A percentile compares a stretch with the other conserved stretches of the same genome.
Evolutionary conservation across 768 basidiomycete species (phyloP).

Genomic region (Lentinula guzmanii): DNA sequence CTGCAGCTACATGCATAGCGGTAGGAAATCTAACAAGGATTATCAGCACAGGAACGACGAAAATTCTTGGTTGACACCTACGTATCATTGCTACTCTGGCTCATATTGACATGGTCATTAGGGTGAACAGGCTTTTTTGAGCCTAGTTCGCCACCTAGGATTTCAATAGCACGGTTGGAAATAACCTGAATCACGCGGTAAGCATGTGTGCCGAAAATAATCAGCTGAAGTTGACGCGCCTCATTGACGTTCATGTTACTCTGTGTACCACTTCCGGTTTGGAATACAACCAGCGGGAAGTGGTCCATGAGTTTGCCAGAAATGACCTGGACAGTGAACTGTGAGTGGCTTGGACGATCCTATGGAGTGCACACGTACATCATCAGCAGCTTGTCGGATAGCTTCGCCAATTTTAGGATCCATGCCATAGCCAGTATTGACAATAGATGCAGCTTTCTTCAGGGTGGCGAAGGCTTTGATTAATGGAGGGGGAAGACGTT

Average conservation of each 20-base stretch:
- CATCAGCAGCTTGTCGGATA: slow-evolving; percentile 91
- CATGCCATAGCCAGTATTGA: slow-evolving; percentile 87
- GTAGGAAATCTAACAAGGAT: slow-evolving; percentile 78
- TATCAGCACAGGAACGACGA: background rate
- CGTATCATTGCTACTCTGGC: slow-evolving; percentile 98
- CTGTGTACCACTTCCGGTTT: slow-evolving; percentile 98
- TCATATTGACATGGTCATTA: slow-evolving; percentile 99
- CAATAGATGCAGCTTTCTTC: slow-evolving; percentile 93
- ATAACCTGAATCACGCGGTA: slow-evolving; percentile 58
- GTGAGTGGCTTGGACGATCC: background rate
- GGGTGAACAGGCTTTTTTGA: slow-evolving; percentile 98
- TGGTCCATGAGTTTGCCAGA: slow-evolving; percentile 91
- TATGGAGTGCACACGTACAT: slow-evolving; percentile 41
- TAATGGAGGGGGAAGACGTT: slow-evolving; percentile 89
- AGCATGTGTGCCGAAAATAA: background rate
- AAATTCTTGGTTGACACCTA: slow-evolving; percentile 30
- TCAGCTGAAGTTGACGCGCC: slow-evolving; percentile 31
- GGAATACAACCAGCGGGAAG: slow-evolving; percentile 98
- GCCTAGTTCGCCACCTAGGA: slow-evolving; percentile 91
- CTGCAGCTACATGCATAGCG: slow-evolving; percentile 97
- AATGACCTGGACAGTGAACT: slow-evolving; percentile 65
- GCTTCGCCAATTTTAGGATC: slow-evolving; percentile 83
- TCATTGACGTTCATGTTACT: slow-evolving; percentile 99
- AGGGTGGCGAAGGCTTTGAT: slow-evolving; percentile 97
- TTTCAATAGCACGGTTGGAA: slow-evolving; percentile 95